phyloP scores from a whole-genome alignment of 176 grass and related monocot genomes.

The Chloris gayana region DNA sequence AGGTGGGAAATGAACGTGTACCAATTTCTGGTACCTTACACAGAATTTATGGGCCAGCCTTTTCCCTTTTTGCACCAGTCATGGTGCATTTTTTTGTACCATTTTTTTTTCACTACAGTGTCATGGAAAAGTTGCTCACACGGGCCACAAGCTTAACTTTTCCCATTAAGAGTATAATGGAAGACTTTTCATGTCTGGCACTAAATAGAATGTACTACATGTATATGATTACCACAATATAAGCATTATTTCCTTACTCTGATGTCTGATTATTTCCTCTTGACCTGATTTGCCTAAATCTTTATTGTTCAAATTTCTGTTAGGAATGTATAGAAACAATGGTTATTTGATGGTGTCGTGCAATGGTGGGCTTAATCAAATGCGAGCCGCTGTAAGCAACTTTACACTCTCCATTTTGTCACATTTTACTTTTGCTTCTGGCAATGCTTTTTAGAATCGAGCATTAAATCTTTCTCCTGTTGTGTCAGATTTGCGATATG shows the following conservation, averaged over 20 bases:
- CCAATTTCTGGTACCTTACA: slow-evolving; percentile 13
- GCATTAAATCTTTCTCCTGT: slow-evolving; percentile 25
- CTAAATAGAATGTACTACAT: background rate
- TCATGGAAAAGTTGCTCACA: slow-evolving; percentile 1
- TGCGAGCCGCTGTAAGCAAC: slow-evolving; percentile 84
- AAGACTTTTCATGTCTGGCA: background rate
- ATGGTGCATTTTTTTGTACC: slow-evolving; percentile 13
- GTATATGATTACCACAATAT: background rate
- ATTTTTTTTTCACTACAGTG: background rate
- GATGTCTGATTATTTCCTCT: background rate
- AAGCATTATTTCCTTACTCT: background rate
- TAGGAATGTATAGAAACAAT: slow-evolving; percentile 88
- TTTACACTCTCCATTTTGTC: slow-evolving; percentile 1
- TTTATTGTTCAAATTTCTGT: slow-evolving; percentile 16
- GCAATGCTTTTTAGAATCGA: slow-evolving; percentile 6
- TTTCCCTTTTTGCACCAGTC: slow-evolving; percentile 35
- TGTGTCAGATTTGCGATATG: slow-evolving; percentile 92
- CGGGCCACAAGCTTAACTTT: background rate
- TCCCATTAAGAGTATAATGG: background rate
- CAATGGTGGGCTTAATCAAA: slow-evolving; percentile 99
- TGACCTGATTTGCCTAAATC: background rate
- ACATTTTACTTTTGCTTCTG: background rate
- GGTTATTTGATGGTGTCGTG: slow-evolving; percentile 94
- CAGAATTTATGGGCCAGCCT: slow-evolving; percentile 9
- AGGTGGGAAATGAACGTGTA: slow-evolving; percentile 22